Conservation (phyloP, 163 green algal genomes). For the Scenedesmus sp. region DNA sequence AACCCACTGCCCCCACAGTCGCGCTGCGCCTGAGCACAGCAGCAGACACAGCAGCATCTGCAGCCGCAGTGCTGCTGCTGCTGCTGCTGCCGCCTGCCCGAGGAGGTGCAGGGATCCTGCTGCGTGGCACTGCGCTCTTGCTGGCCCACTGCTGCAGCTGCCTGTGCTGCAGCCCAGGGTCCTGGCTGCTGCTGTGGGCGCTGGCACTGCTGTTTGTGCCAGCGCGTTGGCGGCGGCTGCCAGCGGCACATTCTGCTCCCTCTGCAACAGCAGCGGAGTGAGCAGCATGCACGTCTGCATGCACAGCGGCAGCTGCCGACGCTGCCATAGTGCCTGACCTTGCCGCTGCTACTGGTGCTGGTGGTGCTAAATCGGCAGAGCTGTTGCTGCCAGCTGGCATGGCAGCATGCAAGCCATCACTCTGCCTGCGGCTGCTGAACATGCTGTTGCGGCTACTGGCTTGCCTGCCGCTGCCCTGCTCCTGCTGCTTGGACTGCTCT, state of each 20-base stretch:
- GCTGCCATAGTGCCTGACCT: neutral
- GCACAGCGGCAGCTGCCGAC: neutral
- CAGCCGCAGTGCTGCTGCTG: neutral
- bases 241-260: neutral
- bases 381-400: conserved; percentile 1
- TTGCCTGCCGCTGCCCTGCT: neutral
- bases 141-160: neutral
- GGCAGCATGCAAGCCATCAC: neutral
- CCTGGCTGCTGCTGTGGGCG: neutral
- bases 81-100: neutral
- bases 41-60: neutral
- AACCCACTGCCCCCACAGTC: neutral
- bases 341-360: neutral
- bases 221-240: neutral
- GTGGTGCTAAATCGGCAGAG: neutral
- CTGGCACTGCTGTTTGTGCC: neutral
- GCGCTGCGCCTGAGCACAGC: neutral
- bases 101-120: conserved; percentile 1
- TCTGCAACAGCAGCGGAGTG: neutral
- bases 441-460: no score
- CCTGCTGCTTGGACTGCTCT: neutral
- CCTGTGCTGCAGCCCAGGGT: neutral
- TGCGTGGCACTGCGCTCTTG: conserved; percentile 2
- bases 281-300: neutral
- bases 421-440: conserved; percentile 2